phyloP scores from a whole-genome alignment of 2,329 filamentous ascomycete species.

The Pseudogymnoascus sp. region DNA sequence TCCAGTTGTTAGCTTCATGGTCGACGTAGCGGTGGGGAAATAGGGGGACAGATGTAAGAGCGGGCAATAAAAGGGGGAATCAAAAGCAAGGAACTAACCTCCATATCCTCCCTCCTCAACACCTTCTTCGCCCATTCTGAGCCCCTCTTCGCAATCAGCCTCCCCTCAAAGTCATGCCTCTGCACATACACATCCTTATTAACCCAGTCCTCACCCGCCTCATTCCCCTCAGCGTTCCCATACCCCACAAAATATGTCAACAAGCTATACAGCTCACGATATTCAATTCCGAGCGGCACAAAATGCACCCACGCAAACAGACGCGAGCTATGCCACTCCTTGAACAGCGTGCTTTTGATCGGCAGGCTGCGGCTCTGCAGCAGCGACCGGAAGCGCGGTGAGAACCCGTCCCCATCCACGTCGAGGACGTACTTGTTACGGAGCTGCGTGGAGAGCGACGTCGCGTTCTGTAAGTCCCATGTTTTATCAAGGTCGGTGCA shows the following conservation, averaged over 20 bases:
- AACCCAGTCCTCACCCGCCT: slow-evolving; percentile 40
- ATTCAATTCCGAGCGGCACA: slow-evolving; percentile 69
- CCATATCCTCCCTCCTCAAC: slow-evolving; percentile 62
- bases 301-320: slow-evolving; percentile 74
- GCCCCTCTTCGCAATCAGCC: slow-evolving; percentile 56
- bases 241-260: slow-evolving; percentile 68
- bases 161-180: slow-evolving; percentile 46
- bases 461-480: slow-evolving; percentile 41
- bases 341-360: slow-evolving; percentile 70
- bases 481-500: slow-evolving; percentile 40
- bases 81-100: slow-evolving; percentile 44
- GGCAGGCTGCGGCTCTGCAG: slow-evolving; percentile 60
- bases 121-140: slow-evolving; percentile 64
- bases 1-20: slow-evolving; percentile 23
- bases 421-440: slow-evolving; percentile 62
- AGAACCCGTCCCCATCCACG: slow-evolving; percentile 67
- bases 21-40: not conserved
- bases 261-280: slow-evolving; percentile 62
- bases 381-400: slow-evolving; percentile 61
- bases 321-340: slow-evolving; percentile 72
- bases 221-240: slow-evolving; percentile 37
- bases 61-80: not conserved
- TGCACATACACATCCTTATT: slow-evolving; percentile 28
- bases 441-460: slow-evolving; percentile 50
- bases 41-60: slow-evolving; percentile 9